A percentile compares a stretch with the other conserved stretches of the same genome.
phyloP scores from a whole-genome alignment of 2,329 filamentous ascomycete genomes.

The Chaetoscypha palmicola region DNA sequence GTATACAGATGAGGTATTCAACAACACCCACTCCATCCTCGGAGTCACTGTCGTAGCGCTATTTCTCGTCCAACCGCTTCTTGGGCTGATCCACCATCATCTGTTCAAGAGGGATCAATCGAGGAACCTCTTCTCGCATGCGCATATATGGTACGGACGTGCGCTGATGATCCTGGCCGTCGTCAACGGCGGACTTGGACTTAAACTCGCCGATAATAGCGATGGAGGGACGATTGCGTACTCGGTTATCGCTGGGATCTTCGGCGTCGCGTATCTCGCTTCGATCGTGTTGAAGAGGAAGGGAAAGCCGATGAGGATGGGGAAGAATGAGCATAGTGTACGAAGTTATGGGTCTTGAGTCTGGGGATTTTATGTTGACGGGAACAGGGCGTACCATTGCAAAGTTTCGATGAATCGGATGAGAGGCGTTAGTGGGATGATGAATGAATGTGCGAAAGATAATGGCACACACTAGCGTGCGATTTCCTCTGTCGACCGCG shows the following conservation, averaged over 20 bases:
- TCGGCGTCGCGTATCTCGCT: conserved; percentile 40
- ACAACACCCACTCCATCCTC: conserved; percentile 46
- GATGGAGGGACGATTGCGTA: conserved; percentile 45
- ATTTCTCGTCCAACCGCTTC: conserved; percentile 49
- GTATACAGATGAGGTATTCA: conserved; percentile 40
- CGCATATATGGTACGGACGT: conserved; percentile 58
- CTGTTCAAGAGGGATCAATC: conserved; percentile 41
- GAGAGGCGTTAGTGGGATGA: no score
- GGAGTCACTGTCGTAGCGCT: conserved; percentile 48
- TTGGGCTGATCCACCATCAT: conserved; percentile 52
- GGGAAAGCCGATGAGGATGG: conserved; percentile 1
- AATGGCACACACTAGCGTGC: no score
- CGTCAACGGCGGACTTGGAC: conserved; percentile 56
- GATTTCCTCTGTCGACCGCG: no score
- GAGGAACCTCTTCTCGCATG: conserved; percentile 46
- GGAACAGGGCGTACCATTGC: no score
- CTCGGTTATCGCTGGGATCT: conserved; percentile 45
- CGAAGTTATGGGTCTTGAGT: no score
- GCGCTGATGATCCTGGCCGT: conserved; percentile 50
- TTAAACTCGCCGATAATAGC: conserved; percentile 41
- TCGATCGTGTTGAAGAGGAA: conserved; percentile 21
- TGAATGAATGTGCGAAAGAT: no score
- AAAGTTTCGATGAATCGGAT: no score
- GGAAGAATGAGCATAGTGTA: no score
- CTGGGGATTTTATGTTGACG: no score